phyloP scores from a whole-genome alignment of 176 grass and related monocot species.

The Tillandsia leiboldiana region DNA sequence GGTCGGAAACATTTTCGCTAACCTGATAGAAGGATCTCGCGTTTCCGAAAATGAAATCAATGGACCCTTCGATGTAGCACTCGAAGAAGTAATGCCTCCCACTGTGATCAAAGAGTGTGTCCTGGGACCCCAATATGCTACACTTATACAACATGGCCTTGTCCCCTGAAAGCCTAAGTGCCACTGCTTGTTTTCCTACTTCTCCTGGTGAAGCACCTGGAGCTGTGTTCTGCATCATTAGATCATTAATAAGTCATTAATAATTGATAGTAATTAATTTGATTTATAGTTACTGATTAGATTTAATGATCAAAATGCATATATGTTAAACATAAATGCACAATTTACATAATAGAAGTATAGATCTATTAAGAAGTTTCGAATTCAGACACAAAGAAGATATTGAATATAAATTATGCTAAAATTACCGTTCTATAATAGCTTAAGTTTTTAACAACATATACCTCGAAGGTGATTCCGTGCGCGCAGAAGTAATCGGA shows the following conservation, averaged over 20 bases:
- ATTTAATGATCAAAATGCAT: no score
- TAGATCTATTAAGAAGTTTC: no score
- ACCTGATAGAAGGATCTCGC: constrained; percentile 85
- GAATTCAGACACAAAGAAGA: no score
- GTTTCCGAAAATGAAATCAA: constrained; percentile 92
- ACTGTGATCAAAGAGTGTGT: constrained; percentile 89
- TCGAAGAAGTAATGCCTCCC: constrained; percentile 69
- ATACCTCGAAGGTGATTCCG: constrained; percentile 80
- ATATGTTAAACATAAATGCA: no score
- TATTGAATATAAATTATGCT: no score
- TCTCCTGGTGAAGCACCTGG: constrained; percentile 53
- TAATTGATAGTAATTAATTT: background rate
- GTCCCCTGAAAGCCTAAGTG: constrained; percentile 83
- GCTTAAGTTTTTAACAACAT: background rate
- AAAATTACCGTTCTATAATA: no score
- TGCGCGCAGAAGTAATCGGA: constrained; percentile 84
- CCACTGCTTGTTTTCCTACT: constrained; percentile 78
- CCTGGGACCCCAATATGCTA: constrained; percentile 75
- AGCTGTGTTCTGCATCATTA: constrained; percentile 52
- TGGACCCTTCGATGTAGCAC: constrained; percentile 96
- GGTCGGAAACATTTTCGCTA: background rate
- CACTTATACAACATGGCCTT: constrained; percentile 77
- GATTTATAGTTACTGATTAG: no score
- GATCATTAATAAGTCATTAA: background rate
- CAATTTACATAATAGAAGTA: no score